phyloP scores from a whole-genome alignment of 1,284 basidiomycete genomes.

The Microbotryum violaceum region DNA sequence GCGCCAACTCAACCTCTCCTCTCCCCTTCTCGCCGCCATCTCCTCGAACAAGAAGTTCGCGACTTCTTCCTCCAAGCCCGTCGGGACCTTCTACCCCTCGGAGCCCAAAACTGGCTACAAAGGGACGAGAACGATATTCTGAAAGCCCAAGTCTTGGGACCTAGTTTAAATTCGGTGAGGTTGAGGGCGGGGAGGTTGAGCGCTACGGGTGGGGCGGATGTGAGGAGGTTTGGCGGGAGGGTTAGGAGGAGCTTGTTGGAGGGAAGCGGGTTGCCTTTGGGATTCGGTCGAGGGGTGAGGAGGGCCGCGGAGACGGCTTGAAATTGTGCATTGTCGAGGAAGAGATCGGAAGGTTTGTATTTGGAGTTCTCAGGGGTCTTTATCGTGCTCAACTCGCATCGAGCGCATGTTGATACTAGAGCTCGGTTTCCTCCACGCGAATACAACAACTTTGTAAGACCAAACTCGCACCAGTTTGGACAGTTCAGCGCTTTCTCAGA shows the following conservation, averaged over 20 bases:
- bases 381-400: too few species aligned
- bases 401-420: too few species aligned
- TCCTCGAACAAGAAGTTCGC: background rate
- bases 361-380: too few species aligned
- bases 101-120: background rate
- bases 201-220: background rate
- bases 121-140: conserved; percentile 4
- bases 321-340: too few species aligned
- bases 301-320: too few species aligned
- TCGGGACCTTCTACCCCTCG: background rate
- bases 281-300: too few species aligned
- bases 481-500: too few species aligned
- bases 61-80: background rate
- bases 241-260: background rate
- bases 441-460: too few species aligned
- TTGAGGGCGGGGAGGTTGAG: conserved; percentile 1
- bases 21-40: background rate
- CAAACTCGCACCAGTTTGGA: too few species aligned
- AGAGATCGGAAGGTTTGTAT: too few species aligned
- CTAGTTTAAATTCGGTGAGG: background rate
- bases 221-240: conserved; percentile 1
- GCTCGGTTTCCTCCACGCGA: too few species aligned
- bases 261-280: too few species aligned
- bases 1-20: background rate
- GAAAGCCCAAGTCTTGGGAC: background rate